A percentile compares a stretch with the other conserved stretches of the same genome.
phyloP scores from a whole-genome alignment of 768 basidiomycete genomes.

The Trametopsis cervina region DNA sequence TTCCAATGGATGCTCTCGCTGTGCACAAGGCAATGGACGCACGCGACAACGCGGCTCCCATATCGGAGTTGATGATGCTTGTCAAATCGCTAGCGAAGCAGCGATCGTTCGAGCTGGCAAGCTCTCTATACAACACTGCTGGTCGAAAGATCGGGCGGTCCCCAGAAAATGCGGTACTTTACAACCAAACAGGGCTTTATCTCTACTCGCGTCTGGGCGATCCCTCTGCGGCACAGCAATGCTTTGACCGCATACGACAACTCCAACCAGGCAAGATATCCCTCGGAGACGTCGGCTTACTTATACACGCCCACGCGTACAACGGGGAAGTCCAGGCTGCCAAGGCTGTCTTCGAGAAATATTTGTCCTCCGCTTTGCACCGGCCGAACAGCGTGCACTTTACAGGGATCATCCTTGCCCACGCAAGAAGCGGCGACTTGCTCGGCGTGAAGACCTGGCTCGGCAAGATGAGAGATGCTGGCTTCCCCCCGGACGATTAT shows the following conservation, averaged over 20 bases:
- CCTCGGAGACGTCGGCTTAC: conserved; percentile 30
- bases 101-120: conserved; percentile 35
- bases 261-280: not conserved
- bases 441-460: conserved; percentile 50
- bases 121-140: conserved; percentile 32
- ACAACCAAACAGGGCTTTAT: conserved; percentile 41
- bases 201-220: conserved; percentile 50
- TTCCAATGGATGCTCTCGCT: conserved; percentile 31
- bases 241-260: conserved; percentile 28
- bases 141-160: not conserved
- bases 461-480: conserved; percentile 39
- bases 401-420: conserved; percentile 48
- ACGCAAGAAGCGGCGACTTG: conserved; percentile 39
- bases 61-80: conserved; percentile 15
- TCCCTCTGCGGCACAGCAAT: conserved; percentile 30
- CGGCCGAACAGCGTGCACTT: conserved; percentile 46
- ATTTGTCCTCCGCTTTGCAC: conserved; percentile 35
- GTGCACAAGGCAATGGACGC: conserved; percentile 24
- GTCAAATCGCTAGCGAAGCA: conserved; percentile 37
- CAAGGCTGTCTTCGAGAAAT: conserved; percentile 43
- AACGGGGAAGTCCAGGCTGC: conserved; percentile 35
- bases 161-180: not conserved
- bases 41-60: not conserved
- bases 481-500: conserved; percentile 44
- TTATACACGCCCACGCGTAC: conserved; percentile 52